Percentiles rank a stretch among this genome's conserved stretches.
phyloP scores from a whole-genome alignment of 2,329 filamentous ascomycete species.

The Trichoderma koningiopsis region DNA sequence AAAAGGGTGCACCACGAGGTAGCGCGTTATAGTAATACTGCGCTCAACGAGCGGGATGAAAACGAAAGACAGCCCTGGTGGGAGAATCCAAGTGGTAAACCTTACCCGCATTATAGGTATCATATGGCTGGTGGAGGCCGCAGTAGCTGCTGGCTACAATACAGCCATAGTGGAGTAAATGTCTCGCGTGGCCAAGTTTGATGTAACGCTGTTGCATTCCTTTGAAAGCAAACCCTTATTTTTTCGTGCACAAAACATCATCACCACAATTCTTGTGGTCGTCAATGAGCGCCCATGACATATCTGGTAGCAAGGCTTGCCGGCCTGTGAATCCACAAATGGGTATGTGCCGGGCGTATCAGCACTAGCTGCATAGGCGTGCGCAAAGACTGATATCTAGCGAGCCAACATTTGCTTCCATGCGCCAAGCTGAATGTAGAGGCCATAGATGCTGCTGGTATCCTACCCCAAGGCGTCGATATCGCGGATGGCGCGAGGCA shows the following conservation, averaged over 20 bases:
- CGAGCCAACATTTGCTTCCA: not conserved
- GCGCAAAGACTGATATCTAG: not conserved
- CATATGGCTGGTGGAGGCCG: constrained; percentile 1
- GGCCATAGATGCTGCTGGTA: not conserved
- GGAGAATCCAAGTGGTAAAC: not conserved
- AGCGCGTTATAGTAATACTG: constrained; percentile 9
- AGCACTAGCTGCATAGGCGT: not conserved
- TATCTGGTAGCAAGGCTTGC: not conserved
- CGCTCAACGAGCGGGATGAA: not conserved
- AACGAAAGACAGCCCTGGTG: not conserved
- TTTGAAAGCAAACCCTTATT: not conserved
- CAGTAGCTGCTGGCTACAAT: not conserved
- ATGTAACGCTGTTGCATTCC: not conserved
- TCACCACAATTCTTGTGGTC: not conserved
- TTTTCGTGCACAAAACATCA: not conserved
- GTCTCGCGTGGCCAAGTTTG: not conserved
- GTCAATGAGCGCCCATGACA: not conserved
- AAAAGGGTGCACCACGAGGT: constrained; percentile 1
- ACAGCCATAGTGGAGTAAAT: not conserved
- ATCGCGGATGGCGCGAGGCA: not conserved
- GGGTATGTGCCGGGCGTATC: not conserved
- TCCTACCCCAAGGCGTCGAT: not conserved
- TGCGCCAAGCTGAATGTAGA: not conserved
- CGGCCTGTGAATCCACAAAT: not conserved
- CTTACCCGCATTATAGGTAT: not conserved